Evolutionary conservation across 441 rosid species (phyloP).

Genomic region (Aquilaria agallochum): DNA sequence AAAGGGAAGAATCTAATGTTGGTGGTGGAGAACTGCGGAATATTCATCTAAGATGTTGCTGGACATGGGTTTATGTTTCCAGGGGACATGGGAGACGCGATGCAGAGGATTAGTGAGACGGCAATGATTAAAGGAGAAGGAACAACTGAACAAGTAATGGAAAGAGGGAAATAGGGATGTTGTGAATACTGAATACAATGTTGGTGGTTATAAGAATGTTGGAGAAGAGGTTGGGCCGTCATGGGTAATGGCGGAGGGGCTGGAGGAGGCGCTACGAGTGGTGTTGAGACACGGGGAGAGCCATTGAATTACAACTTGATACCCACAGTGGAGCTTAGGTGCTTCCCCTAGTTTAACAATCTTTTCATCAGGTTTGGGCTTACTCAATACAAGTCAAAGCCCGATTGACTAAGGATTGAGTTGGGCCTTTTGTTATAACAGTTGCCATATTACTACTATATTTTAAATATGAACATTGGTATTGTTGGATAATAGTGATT

Average conservation of each 20-base stretch:
- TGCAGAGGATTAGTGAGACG: slow-evolving; percentile 27
- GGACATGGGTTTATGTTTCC: slow-evolving; percentile 18
- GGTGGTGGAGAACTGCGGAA: slow-evolving; percentile 39
- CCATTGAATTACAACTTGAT: slow-evolving; percentile 18
- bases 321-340: too few relatives aligned
- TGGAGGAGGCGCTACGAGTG: slow-evolving; percentile 21
- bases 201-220: neutral
- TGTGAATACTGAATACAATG: neutral
- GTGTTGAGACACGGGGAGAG: slow-evolving; percentile 23
- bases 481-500: too few relatives aligned
- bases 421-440: too few relatives aligned
- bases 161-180: neutral
- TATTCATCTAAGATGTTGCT: slow-evolving; percentile 25
- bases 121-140: slow-evolving; percentile 23
- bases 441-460: too few relatives aligned
- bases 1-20: slow-evolving; percentile 30
- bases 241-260: slow-evolving; percentile 9
- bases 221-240: slow-evolving; percentile 15
- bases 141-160: neutral
- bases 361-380: too few relatives aligned
- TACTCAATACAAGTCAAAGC: too few relatives aligned
- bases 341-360: too few relatives aligned
- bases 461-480: too few relatives aligned
- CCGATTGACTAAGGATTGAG: too few relatives aligned
- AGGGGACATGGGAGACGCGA: slow-evolving; percentile 19